These are phyloP conservation scores for Esteya vermicola DNA, from an alignment of 2,329 filamentous ascomycete species.

Conservation along the genomic window DNA sequence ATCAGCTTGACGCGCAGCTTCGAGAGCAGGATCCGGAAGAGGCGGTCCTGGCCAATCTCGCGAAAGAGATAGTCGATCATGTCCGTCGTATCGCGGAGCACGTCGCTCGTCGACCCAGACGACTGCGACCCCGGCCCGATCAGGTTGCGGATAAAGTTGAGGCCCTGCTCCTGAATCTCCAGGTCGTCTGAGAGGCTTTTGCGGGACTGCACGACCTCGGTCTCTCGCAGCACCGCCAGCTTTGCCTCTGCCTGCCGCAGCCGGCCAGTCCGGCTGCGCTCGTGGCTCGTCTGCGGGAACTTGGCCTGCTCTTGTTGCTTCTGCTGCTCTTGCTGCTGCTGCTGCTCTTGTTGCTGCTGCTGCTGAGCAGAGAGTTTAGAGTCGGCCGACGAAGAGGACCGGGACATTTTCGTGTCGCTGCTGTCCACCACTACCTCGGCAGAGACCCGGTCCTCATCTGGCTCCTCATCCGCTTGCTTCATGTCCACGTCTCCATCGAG, in stretches of 20 bases:
- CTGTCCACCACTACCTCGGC: constrained; percentile 6
- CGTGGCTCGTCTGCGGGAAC: constrained; percentile 8
- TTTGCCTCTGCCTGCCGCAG: constrained; percentile 35
- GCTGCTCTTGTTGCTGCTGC: too few relatives aligned
- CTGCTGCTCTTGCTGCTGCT: background rate
- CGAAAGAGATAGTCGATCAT: constrained; percentile 80
- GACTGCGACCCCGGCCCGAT: constrained; percentile 31
- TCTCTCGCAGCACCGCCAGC: constrained; percentile 41
- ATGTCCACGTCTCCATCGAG: constrained; percentile 6
- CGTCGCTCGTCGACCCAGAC: constrained; percentile 28
- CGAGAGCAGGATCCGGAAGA: constrained; percentile 68
- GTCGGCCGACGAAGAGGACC: background rate
- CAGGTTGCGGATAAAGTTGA: constrained; percentile 82
- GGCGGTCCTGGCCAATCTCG: constrained; percentile 57
- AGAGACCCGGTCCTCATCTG: constrained; percentile 9
- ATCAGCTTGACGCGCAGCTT: constrained; percentile 56
- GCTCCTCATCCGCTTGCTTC: constrained; percentile 8
- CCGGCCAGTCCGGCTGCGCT: constrained; percentile 21
- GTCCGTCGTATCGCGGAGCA: constrained; percentile 36
- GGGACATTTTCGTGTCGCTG: constrained; percentile 8
- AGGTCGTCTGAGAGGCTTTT: constrained; percentile 65
- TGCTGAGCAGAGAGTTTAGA: too few relatives aligned
- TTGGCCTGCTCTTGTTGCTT: constrained; percentile 9
- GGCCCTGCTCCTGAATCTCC: constrained; percentile 77
- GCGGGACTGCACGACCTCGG: constrained; percentile 52